Conservation (phyloP, 352 stramenopile species). For the Thalassiosira livingstoniorum region DNA sequence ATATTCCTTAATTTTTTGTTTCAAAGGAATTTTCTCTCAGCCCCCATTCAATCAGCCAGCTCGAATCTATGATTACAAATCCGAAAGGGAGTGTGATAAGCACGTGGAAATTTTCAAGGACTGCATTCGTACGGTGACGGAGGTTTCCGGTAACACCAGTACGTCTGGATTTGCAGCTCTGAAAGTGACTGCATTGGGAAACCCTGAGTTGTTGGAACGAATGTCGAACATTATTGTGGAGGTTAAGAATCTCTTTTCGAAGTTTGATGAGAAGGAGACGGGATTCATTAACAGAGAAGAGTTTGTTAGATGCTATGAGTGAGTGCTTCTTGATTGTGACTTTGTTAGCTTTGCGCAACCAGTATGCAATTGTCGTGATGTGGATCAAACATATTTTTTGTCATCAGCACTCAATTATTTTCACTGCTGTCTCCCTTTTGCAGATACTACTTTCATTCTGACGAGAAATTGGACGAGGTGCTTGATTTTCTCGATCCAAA, state of each 20-base stretch:
- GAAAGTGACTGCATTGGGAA: slow-evolving; percentile 96
- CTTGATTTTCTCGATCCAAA: slow-evolving; percentile 79
- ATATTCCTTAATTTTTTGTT: not conserved
- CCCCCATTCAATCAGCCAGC: slow-evolving; percentile 72
- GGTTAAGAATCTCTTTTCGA: slow-evolving; percentile 90
- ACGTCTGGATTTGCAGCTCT: slow-evolving; percentile 92
- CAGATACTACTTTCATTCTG: slow-evolving; percentile 44
- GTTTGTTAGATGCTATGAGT: slow-evolving; percentile 81
- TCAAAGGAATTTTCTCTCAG: slow-evolving; percentile 34
- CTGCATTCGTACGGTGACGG: slow-evolving; percentile 84
- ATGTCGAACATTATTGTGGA: slow-evolving; percentile 94
- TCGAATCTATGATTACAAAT: slow-evolving; percentile 96
- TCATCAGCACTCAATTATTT: slow-evolving; percentile 41
- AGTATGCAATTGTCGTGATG: too few species aligned
- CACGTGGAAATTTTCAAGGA: slow-evolving; percentile 89
- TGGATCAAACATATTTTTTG: slow-evolving; percentile 11
- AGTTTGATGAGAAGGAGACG: slow-evolving; percentile 87
- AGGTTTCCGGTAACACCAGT: slow-evolving; percentile 69
- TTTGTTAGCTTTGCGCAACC: too few species aligned
- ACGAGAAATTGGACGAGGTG: slow-evolving; percentile 69
- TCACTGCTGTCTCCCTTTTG: not conserved
- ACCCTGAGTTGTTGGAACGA: slow-evolving; percentile 94
- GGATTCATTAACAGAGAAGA: slow-evolving; percentile 81
- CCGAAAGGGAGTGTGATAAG: slow-evolving; percentile 92
- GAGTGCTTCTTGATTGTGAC: slow-evolving; percentile 25